phyloP scores from a whole-genome alignment of 257 asterid genomes.

The Anisodus tanguticus region DNA sequence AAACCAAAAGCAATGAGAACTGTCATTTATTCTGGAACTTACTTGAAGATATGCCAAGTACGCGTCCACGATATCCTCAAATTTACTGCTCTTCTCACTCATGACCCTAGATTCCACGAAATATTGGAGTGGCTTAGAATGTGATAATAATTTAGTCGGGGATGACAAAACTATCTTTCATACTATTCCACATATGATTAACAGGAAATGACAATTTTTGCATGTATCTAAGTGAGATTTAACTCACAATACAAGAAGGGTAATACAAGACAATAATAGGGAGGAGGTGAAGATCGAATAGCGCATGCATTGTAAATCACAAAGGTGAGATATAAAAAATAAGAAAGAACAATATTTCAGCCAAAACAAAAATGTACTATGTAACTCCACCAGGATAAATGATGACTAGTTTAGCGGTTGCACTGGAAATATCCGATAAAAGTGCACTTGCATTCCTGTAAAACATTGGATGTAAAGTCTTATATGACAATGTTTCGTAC shows the following conservation, averaged over 20 bases:
- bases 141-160: neutral
- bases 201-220: neutral
- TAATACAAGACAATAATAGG: neutral
- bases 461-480: neutral
- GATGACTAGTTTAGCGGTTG: neutral
- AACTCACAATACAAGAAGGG: neutral
- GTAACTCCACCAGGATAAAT: constrained; percentile 8
- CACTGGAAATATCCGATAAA: neutral
- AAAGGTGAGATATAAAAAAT: neutral
- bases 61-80: constrained; percentile 87
- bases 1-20: constrained; percentile 14
- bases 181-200: constrained; percentile 4
- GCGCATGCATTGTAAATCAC: neutral
- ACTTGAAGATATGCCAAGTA: constrained; percentile 91
- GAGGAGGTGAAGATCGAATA: neutral
- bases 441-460: neutral
- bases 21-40: constrained; percentile 42
- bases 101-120: constrained; percentile 41
- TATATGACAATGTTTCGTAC: neutral
- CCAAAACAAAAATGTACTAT: neutral
- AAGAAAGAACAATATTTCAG: neutral
- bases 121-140: constrained; percentile 9
- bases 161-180: neutral
- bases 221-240: neutral
- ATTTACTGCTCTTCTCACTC: constrained; percentile 55